phyloP scores from a whole-genome alignment of 2,329 filamentous ascomycete genomes.

The Sclerotinia trifoliorum region DNA sequence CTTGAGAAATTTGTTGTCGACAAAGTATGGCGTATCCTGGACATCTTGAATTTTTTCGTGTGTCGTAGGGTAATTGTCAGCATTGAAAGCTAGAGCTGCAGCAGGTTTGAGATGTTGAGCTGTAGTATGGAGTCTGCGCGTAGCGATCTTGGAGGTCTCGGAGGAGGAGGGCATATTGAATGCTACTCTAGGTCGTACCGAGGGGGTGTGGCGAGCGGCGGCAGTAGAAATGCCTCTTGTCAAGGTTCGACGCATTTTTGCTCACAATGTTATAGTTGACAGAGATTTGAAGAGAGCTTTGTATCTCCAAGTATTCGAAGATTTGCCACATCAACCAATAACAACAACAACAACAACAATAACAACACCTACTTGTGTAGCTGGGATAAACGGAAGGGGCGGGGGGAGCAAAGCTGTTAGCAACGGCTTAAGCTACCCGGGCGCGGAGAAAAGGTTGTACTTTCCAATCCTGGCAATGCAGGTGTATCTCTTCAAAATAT shows the following conservation, averaged over 20 bases:
- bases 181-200: slow-evolving; percentile 25
- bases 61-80: slow-evolving; percentile 63
- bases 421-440: slow-evolving; percentile 6
- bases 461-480: not conserved
- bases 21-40: slow-evolving; percentile 73
- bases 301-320: not conserved
- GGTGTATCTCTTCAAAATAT: not conserved
- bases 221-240: slow-evolving; percentile 34
- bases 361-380: slow-evolving; percentile 1
- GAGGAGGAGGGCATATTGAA: slow-evolving; percentile 36
- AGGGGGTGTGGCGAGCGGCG: slow-evolving; percentile 27
- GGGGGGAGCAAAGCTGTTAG: not conserved
- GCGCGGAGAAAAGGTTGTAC: slow-evolving; percentile 5
- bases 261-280: not conserved
- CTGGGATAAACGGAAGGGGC: not conserved
- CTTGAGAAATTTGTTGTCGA: slow-evolving; percentile 74
- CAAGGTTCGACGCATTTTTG: slow-evolving; percentile 39
- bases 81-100: slow-evolving; percentile 54
- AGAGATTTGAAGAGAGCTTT: not conserved
- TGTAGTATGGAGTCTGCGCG: slow-evolving; percentile 57
- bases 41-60: slow-evolving; percentile 70
- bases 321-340: not conserved
- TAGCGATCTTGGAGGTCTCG: slow-evolving; percentile 41
- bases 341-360: not conserved
- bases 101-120: slow-evolving; percentile 54